These are phyloP conservation scores for Colletotrichum aenigma DNA, from an alignment of 2,329 filamentous ascomycete species.

Conservation along the genomic window DNA sequence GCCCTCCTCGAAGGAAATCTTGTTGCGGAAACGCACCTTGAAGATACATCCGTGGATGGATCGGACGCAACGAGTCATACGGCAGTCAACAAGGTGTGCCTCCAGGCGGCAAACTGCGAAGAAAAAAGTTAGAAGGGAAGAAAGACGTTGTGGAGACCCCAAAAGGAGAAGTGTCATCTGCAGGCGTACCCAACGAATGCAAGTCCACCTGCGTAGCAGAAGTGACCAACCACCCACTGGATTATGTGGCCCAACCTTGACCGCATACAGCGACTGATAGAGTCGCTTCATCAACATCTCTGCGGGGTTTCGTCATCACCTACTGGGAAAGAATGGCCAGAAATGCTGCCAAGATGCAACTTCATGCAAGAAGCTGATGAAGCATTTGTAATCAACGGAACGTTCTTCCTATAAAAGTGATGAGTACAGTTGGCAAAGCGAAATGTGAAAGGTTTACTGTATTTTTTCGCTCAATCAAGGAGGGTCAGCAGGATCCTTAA, in stretches of 20 bases:
- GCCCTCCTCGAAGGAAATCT: too few relatives aligned
- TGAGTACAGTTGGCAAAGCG: fast-evolving
- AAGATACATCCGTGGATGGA: not conserved
- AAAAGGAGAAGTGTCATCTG: not conserved
- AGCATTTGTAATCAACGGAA: not conserved
- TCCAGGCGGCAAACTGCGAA: too few relatives aligned
- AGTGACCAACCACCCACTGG: fast-evolving
- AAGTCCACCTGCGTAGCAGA: fast-evolving
- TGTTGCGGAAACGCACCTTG: too few relatives aligned
- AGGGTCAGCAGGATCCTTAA: fast-evolving
- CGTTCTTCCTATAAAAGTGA: fast-evolving
- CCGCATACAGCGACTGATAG: not conserved
- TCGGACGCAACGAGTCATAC: fast-evolving
- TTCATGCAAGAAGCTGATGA: not conserved
- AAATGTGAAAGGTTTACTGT: too few relatives aligned
- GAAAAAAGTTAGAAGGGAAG: too few relatives aligned
- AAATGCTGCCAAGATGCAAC: not conserved
- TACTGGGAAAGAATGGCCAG: not conserved
- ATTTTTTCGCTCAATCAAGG: not conserved
- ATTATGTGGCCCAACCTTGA: not conserved
- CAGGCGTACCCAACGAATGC: not conserved
- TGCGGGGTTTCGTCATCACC: not conserved
- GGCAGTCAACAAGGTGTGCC: too few relatives aligned
- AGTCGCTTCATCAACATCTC: not conserved
- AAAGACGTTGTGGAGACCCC: fast-evolving